Base-by-base conservation (phyloP, 2,329 filamentous ascomycete genomes). In the Ceratocystis papillata region DNA sequence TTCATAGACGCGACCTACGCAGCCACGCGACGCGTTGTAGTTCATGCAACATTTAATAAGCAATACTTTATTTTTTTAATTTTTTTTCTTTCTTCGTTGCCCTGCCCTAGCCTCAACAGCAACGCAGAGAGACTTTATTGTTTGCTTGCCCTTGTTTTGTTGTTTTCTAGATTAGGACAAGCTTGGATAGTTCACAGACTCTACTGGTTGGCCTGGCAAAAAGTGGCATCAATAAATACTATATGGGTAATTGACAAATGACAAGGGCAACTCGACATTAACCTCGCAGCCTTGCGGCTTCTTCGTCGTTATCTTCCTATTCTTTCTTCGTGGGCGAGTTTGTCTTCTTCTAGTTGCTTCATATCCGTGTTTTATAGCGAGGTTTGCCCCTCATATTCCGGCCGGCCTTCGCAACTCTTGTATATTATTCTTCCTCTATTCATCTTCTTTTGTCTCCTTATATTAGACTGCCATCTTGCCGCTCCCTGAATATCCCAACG, bases 191-290 rank as follows among this genome's bases (percentile, higher is more conserved):
- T 8, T 59, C 55, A 37, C 55, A 59, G 30, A 37, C 28, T 57
- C 53, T 28, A n/a, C 30, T 33, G 55, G 55, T 59, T 59, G 55
- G 55, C 55, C 55, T 59, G 55, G 55, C 55, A 59, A 59, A 59
- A 59, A 59, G 55, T 59, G 30, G 55, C 55, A 59, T 37, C 55
- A 30, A 25, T n/a, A 15, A n/a, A 25, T n/a, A 15, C n/a, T 59
- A 28, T 33, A 37, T 57, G 22, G 12, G 25, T 25, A 57, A 53
- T 53, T 17, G 22, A 12, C 28, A 37, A 59, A 25, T 33, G 55
- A 59, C 55, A 59, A 41, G 55, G 53, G 10, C 25, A 30, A 7
- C 4, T 57, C 0, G 22, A 41, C 0, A 15, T 15, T 41, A 12
- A 15, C 37, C 10, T 41, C 37, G 37, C 37, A 41, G 37, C 37